A percentile compares a stretch with the other conserved stretches of the same genome.
These are phyloP conservation scores for Onygenales sp. DNA, from an alignment of 2,329 filamentous ascomycete genomes.

Conservation along the genomic window DNA sequence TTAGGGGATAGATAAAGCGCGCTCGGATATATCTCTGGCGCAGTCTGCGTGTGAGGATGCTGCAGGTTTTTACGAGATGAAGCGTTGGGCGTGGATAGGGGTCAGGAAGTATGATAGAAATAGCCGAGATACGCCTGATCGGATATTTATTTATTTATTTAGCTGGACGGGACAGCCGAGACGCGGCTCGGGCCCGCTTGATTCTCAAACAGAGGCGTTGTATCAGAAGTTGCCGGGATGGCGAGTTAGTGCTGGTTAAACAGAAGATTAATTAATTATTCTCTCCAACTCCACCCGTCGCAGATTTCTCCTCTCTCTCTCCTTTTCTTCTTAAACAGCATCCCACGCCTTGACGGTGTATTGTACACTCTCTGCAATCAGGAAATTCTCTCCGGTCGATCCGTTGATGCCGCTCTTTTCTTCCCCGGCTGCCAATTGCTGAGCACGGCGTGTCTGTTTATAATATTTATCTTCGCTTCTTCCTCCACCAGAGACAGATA, in stretches of 20 bases:
- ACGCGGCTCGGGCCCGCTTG: background rate
- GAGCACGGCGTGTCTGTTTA: too few relatives aligned
- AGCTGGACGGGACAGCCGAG: background rate
- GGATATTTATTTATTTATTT: too few relatives aligned
- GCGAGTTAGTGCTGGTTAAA: background rate
- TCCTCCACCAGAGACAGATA: too few relatives aligned
- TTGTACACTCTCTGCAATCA: background rate
- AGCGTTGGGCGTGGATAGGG: too few relatives aligned
- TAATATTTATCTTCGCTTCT: too few relatives aligned
- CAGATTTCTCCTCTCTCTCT: conserved; percentile 1
- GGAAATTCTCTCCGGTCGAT: conserved; percentile 6
- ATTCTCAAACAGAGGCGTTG: background rate
- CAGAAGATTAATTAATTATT: background rate
- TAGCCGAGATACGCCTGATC: too few relatives aligned
- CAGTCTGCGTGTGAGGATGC: too few relatives aligned
- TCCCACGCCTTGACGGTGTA: background rate
- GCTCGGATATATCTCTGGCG: too few relatives aligned
- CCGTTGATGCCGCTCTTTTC: conserved; percentile 3
- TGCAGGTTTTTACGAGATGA: too few relatives aligned
- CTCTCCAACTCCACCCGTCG: background rate
- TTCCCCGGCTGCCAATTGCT: too few relatives aligned
- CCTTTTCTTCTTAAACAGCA: background rate
- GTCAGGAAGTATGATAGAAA: too few relatives aligned
- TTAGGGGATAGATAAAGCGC: too few relatives aligned
- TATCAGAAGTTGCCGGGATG: background rate